Percentiles rank a stretch among this genome's conserved stretches.
These are phyloP conservation scores for Pichia sp. DNA, from an alignment of 1,139 yeast genomes.

Conservation along the genomic window DNA sequence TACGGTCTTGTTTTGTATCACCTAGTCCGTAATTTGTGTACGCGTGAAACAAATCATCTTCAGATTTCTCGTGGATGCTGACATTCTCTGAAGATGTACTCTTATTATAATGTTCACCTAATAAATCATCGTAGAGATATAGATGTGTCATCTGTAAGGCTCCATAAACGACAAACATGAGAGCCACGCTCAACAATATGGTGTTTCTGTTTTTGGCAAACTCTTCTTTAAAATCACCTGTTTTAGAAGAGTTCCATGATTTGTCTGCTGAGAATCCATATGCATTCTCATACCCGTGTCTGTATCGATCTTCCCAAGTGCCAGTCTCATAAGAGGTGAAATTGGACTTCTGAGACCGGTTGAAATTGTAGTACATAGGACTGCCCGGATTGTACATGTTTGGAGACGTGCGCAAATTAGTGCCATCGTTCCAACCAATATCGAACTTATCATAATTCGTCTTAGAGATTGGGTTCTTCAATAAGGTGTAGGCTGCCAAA, in stretches of 20 bases:
- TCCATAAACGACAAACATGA: constrained; percentile 35
- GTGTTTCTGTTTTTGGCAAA: constrained; percentile 41
- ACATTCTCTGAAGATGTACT: constrained; percentile 20
- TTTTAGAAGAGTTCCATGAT: constrained; percentile 30
- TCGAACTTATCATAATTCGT: constrained; percentile 38
- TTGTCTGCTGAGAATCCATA: constrained; percentile 22
- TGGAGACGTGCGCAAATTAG: constrained; percentile 16
- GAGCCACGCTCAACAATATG: constrained; percentile 37
- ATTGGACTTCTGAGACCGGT: constrained; percentile 3
- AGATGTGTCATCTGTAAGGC: constrained; percentile 36
- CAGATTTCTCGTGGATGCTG: constrained; percentile 37
- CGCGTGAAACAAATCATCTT: constrained; percentile 41
- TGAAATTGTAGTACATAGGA: constrained; percentile 9
- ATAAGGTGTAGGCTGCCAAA: constrained; percentile 65
- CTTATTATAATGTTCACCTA: constrained; percentile 22
- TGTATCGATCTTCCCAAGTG: constrained; percentile 55
- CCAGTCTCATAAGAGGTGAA: constrained; percentile 33
- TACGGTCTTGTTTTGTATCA: constrained; percentile 40
- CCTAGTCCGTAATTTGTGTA: constrained; percentile 50
- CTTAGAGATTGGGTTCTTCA: constrained; percentile 49
- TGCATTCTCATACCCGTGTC: constrained; percentile 15
- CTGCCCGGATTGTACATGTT: constrained; percentile 16
- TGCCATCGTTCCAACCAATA: constrained; percentile 33
- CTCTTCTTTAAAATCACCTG: constrained; percentile 23
- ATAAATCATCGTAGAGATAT: constrained; percentile 24